Conservation (phyloP, 2,329 filamentous ascomycete species). For the Aspergillus flavus region DNA sequence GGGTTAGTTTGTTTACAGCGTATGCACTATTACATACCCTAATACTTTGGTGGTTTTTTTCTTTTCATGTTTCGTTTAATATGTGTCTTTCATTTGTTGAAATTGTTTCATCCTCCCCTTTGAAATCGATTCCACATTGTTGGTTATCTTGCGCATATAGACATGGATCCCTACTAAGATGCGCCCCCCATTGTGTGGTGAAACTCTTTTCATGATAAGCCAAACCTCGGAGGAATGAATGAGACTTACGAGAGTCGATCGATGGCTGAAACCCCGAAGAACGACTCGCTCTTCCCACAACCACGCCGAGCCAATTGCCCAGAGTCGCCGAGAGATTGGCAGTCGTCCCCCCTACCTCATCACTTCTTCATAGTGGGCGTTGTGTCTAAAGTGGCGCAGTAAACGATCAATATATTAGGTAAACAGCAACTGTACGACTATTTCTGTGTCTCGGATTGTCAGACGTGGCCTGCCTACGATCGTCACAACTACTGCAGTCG, state of each 20-base stretch:
- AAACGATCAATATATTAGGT: slow-evolving; percentile 8
- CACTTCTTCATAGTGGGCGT: background rate
- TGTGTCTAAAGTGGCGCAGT: background rate
- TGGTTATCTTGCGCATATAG: background rate
- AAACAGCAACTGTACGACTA: background rate
- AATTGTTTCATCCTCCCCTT: background rate
- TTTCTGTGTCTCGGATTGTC: background rate
- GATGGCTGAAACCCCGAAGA: slow-evolving; percentile 7
- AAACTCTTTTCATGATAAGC: background rate
- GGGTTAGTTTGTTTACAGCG: background rate
- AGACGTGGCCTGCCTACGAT: background rate
- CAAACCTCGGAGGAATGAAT: background rate
- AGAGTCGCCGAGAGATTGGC: slow-evolving; percentile 21
- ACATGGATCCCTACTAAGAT: background rate
- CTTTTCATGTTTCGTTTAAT: background rate
- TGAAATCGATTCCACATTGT: background rate
- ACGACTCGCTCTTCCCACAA: slow-evolving; percentile 1
- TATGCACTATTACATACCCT: slow-evolving; percentile 2
- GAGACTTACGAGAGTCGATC: background rate
- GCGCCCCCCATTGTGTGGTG: background rate
- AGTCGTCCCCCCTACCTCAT: slow-evolving; percentile 2
- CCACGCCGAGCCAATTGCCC: slow-evolving; percentile 19
- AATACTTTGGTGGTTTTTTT: background rate
- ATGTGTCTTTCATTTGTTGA: background rate
- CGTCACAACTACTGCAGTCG: background rate